Evolutionary conservation across 345 rosid genomes (phyloP).

Genomic region (Dovyalis caffra): DNA sequence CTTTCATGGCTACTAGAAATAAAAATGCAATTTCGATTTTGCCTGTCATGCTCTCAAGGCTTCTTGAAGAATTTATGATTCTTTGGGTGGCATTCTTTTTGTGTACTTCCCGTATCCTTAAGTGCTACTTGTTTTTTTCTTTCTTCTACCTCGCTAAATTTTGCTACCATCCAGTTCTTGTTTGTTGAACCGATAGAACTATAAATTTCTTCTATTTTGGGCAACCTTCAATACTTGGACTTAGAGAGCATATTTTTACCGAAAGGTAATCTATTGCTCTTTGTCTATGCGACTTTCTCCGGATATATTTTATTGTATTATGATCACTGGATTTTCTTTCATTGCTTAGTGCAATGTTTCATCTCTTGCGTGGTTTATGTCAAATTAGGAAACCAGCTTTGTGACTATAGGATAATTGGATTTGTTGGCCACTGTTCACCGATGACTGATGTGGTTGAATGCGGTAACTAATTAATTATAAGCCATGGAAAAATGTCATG

Average conservation of each 20-base stretch:
- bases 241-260: constrained; percentile 97
- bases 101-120: no score
- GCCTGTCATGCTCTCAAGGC: no score
- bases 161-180: no score
- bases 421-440: no score
- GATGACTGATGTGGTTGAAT: no score
- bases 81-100: no score
- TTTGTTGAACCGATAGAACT: no score
- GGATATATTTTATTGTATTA: neutral
- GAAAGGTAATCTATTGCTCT: constrained; percentile 61
- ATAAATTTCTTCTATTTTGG: neutral
- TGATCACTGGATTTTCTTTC: constrained; percentile 7
- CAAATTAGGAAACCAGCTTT: constrained; percentile 99
- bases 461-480: no score
- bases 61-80: no score
- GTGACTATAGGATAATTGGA: constrained; percentile 99
- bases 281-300: neutral
- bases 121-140: no score
- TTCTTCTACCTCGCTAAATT: no score
- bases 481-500: no score
- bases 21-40: neutral
- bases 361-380: constrained; percentile 99
- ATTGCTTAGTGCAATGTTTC: constrained; percentile 69
- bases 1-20: neutral
- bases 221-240: constrained; percentile 99